Percentiles rank a stretch among this genome's conserved stretches.
Conservation (phyloP, 768 basidiomycete genomes). For the Baorangia bicolor region DNA sequence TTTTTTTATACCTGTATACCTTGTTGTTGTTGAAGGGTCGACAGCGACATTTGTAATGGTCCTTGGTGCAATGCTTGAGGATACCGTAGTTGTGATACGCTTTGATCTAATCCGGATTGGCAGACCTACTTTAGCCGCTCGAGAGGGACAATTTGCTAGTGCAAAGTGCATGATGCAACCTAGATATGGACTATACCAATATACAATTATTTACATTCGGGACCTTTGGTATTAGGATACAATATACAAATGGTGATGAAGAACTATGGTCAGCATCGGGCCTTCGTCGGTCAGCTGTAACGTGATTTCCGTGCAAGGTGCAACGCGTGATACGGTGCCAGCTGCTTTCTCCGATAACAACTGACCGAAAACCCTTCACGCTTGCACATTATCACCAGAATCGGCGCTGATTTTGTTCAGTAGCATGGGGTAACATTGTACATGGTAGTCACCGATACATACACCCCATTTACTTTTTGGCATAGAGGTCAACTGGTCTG, state of each 20-base stretch:
- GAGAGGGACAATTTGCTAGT: background rate
- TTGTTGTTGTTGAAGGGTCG: background rate
- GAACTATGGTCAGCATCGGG: background rate
- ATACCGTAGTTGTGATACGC: background rate
- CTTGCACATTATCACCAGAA: background rate
- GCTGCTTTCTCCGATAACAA: too few relatives aligned
- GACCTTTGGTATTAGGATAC: background rate
- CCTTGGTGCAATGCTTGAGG: background rate
- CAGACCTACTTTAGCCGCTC: background rate
- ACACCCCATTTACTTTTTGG: slow-evolving; percentile 33
- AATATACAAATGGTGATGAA: too few relatives aligned
- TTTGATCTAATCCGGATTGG: slow-evolving; percentile 2
- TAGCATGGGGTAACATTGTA: background rate
- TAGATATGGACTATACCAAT: slow-evolving; percentile 6
- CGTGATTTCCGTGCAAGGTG: too few relatives aligned
- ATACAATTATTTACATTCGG: background rate
- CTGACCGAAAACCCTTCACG: background rate
- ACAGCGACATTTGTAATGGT: background rate
- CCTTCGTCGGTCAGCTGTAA: too few relatives aligned
- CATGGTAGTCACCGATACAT: background rate
- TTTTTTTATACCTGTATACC: background rate
- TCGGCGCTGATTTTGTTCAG: too few relatives aligned
- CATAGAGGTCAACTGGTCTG: slow-evolving; percentile 58
- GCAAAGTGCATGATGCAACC: background rate
- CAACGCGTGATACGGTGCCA: background rate